Evolutionary conservation across 2,329 filamentous ascomycete genomes (phyloP).

Genomic region (Samsoniella hepiali): DNA sequence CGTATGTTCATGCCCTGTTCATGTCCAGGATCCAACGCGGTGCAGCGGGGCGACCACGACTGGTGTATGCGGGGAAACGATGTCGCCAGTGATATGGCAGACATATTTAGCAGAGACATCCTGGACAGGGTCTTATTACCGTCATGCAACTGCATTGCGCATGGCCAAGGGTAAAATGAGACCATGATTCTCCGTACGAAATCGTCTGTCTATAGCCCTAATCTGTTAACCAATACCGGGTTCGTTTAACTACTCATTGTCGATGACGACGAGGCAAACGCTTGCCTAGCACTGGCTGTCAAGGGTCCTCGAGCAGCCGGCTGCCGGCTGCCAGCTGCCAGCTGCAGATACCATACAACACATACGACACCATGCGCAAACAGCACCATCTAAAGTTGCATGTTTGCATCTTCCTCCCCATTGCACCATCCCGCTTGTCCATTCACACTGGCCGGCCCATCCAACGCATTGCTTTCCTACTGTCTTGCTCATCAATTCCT

Average conservation of each 20-base stretch:
- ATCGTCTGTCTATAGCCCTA: neutral
- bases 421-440: too few species aligned
- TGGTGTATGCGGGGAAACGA: conserved; percentile 1
- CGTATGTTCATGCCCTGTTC: neutral
- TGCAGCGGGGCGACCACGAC: neutral
- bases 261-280: neutral
- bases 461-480: too few species aligned
- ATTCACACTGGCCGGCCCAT: too few species aligned
- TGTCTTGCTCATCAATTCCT: neutral
- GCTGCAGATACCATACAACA: too few species aligned
- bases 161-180: neutral
- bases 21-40: neutral
- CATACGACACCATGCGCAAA: too few species aligned
- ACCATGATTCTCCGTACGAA: neutral
- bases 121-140: neutral
- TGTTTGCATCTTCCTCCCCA: too few species aligned
- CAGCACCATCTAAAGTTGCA: too few species aligned
- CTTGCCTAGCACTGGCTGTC: neutral
- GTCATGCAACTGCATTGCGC: neutral
- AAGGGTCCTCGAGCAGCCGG: too few species aligned
- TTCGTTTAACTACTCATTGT: neutral
- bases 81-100: neutral
- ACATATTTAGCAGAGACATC: neutral
- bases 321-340: too few species aligned
- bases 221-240: neutral